Base-by-base conservation (phyloP, 2,329 filamentous ascomycete species). In the Nigrospora oryzae region DNA sequence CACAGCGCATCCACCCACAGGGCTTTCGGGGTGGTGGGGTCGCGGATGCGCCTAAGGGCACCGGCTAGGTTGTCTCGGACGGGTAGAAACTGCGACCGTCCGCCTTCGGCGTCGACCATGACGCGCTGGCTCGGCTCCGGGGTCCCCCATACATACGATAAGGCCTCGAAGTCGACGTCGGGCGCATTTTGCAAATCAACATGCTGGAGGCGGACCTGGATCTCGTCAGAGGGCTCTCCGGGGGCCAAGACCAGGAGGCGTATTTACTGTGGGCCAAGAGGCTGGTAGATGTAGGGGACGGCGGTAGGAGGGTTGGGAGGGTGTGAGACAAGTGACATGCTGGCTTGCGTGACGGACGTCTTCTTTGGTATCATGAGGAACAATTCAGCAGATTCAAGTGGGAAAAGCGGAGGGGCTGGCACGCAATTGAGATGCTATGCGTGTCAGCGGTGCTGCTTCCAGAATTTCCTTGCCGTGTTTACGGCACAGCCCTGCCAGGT, bases 1-100 rank as follows among this genome's bases (percentile, higher is more conserved):
- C 49, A 49, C 8, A 49, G 42, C 1, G 49, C 49, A 36, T 51
- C 49, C 2, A 49, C 32, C 49, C 47, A 51, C 1, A 51, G 36
- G 1, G 7, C 19, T 19, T 38, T 28, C 6, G 12, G 3, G 10
- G n/a, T 11, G 16, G 3, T 13, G n/a, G 15, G 3, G 40, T 36
- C 16, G 12, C 32, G 40, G 11, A 42, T 14, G 19, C 33, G 31
- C 6, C 16, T 17, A 5, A 42, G 13, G 14, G 32, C 40, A 15
- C 12, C 33, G 5, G 31, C 31, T 3, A 42, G 40, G 11, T 36
- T 36, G 12, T 34, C 31, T 11, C 28, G 34, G 14, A 42, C 34
- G 3, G 12, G 6, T 23, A 23, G 4, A 13, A 6, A 13, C 11
- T 36, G n/a, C 23, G n/a, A 11, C 4, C 19, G 4, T 23, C 19